A percentile compares a stretch with the other conserved stretches of the same genome.
phyloP scores from a whole-genome alignment of 345 rosid genomes.

The Sonneratia caseolaris region DNA sequence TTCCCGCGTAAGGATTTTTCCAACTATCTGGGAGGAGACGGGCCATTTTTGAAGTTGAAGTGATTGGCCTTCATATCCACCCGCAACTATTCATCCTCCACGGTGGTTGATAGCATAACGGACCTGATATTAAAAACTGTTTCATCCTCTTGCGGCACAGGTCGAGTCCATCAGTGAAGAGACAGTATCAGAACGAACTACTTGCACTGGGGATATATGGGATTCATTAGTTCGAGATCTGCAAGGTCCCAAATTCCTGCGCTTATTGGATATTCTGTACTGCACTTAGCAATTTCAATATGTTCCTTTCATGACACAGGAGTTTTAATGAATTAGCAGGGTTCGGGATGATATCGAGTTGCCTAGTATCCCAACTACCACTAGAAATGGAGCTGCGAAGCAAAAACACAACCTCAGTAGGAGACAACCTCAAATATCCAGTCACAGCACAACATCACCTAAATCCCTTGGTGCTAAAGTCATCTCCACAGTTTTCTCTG shows the following conservation, averaged over 20 bases:
- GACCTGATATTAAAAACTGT: too few relatives aligned
- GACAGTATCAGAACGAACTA: too few relatives aligned
- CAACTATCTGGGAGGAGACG: too few relatives aligned
- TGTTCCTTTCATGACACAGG: not conserved
- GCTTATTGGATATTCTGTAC: not conserved
- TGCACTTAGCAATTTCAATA: not conserved
- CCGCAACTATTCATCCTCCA: too few relatives aligned
- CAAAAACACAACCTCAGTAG: not conserved
- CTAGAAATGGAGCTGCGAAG: not conserved
- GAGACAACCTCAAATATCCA: conserved; percentile 15
- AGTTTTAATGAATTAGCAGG: not conserved
- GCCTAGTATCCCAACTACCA: conserved; percentile 3
- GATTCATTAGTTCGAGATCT: conserved; percentile 43
- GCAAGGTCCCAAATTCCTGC: conserved; percentile 36
- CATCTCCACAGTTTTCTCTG: conserved; percentile 14
- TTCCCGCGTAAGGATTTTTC: too few relatives aligned
- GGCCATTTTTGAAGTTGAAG: too few relatives aligned
- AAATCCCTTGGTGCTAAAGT: conserved; percentile 11
- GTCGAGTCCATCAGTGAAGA: too few relatives aligned
- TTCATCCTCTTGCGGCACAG: too few relatives aligned
- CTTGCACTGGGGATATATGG: conserved; percentile 14
- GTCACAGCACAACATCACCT: conserved; percentile 4
- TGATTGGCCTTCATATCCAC: too few relatives aligned
- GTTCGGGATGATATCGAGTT: conserved; percentile 5
- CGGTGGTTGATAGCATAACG: too few relatives aligned